Conservation (phyloP, 345 rosid genomes). For the Salix exigua region DNA sequence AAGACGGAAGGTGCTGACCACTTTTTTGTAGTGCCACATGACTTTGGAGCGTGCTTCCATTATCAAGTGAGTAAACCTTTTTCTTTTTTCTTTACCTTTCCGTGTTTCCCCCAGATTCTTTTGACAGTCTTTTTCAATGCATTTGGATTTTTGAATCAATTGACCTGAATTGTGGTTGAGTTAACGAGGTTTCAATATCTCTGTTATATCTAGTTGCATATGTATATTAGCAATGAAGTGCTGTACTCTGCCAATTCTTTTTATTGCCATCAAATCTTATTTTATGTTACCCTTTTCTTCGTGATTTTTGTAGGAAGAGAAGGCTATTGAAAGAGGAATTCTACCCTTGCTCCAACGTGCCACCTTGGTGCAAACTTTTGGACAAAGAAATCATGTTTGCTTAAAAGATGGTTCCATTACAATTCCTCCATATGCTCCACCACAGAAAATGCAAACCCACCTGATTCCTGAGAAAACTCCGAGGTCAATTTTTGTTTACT, state of each 20-base stretch:
- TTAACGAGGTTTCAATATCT: neutral
- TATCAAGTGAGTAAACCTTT: slow-evolving; percentile 14
- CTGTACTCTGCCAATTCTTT: neutral
- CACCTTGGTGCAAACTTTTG: slow-evolving; percentile 90
- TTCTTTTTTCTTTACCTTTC: neutral
- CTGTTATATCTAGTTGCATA: neutral
- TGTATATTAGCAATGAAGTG: neutral
- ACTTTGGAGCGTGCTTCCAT: slow-evolving; percentile 33
- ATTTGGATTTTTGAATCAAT: neutral
- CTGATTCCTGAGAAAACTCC: slow-evolving; percentile 71
- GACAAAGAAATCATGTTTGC: slow-evolving; percentile 93
- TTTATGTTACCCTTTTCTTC: neutral
- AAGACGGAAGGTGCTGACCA: slow-evolving; percentile 30
- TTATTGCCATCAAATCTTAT: neutral
- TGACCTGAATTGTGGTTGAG: neutral
- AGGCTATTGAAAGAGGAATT: slow-evolving; percentile 80
- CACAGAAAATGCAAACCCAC: slow-evolving; percentile 88
- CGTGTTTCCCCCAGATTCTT: neutral
- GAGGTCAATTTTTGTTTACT: slow-evolving; percentile 89
- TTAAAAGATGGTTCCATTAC: slow-evolving; percentile 79
- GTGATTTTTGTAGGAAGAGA: slow-evolving; percentile 64
- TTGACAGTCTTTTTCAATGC: neutral
- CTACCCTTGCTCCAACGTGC: slow-evolving; percentile 74
- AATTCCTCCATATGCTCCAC: slow-evolving; percentile 93
- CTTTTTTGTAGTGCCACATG: slow-evolving; percentile 34